Evolutionary conservation across 495 filamentous ascomycete species (phyloP).

Genomic region (Lichenothelia convexa): DNA sequence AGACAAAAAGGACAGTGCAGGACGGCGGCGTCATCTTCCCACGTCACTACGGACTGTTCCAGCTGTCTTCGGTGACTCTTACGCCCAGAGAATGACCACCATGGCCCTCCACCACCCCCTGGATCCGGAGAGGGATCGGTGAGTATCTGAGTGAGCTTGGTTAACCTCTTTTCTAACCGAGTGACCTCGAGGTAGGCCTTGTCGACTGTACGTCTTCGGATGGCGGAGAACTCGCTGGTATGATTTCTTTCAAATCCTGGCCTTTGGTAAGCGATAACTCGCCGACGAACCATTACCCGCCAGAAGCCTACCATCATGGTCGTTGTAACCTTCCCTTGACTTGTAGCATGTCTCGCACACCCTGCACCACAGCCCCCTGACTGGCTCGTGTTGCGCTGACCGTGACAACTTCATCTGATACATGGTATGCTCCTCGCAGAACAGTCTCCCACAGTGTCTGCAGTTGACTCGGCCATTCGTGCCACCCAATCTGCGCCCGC

Average conservation of each 20-base stretch:
- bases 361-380: constrained; percentile 79
- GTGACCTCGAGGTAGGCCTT: constrained; percentile 70
- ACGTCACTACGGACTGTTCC: constrained; percentile 82
- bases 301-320: constrained; percentile 43
- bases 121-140: constrained; percentile 44
- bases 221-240: constrained; percentile 43
- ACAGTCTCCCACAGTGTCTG: constrained; percentile 75
- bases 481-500: constrained; percentile 57
- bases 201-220: constrained; percentile 63
- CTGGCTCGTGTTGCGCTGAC: constrained; percentile 77
- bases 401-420: constrained; percentile 97
- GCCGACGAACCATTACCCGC: no score
- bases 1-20: constrained; percentile 77
- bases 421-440: constrained; percentile 98
- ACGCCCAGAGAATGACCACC: constrained; percentile 37
- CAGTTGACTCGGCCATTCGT: constrained; percentile 79
- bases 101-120: constrained; percentile 26
- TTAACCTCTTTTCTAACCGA: constrained; percentile 76
- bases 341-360: constrained; percentile 98
- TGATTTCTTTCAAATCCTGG: constrained; percentile 26
- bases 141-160: constrained; percentile 71
- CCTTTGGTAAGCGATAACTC: no score
- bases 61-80: constrained; percentile 55
- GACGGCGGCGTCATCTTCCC: constrained; percentile 82
- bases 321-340: constrained; percentile 86